Conservation (phyloP, 2,329 filamentous ascomycete genomes). For the Sporothrix luriei region DNA sequence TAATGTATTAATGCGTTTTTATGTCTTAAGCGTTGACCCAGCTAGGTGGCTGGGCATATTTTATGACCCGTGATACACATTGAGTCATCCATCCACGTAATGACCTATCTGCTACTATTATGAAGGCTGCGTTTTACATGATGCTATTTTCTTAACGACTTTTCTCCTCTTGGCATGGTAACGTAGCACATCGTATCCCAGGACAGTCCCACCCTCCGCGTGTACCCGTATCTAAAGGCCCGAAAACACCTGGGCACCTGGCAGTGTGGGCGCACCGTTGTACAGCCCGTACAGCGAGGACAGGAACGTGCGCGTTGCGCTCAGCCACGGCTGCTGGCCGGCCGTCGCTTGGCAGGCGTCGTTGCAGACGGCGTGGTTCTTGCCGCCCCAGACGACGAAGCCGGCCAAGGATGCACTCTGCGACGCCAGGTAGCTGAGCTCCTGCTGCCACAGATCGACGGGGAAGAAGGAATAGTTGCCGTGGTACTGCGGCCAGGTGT, state of each 20-base stretch:
- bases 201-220: not conserved
- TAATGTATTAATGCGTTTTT: not conserved
- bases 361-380: constrained; percentile 31
- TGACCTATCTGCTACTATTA: too few relatives aligned
- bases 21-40: not conserved
- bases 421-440: constrained; percentile 20
- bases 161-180: not conserved
- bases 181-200: not conserved
- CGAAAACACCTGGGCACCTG: constrained; percentile 24
- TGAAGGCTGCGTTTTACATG: too few relatives aligned
- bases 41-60: not conserved
- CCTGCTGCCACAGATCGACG: constrained; percentile 25
- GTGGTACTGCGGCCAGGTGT: constrained; percentile 33
- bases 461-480: constrained; percentile 32
- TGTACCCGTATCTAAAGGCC: not conserved
- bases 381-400: constrained; percentile 31
- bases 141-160: too few relatives aligned
- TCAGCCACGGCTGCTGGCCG: constrained; percentile 31
- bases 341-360: constrained; percentile 31
- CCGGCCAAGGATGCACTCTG: constrained; percentile 5
- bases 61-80: not conserved
- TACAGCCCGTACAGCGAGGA: constrained; percentile 29
- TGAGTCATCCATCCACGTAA: too few relatives aligned
- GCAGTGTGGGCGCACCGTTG: not conserved
- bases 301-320: constrained; percentile 28